phyloP scores from a whole-genome alignment of 176 grass and related monocot genomes.

The Themeda triandra region DNA sequence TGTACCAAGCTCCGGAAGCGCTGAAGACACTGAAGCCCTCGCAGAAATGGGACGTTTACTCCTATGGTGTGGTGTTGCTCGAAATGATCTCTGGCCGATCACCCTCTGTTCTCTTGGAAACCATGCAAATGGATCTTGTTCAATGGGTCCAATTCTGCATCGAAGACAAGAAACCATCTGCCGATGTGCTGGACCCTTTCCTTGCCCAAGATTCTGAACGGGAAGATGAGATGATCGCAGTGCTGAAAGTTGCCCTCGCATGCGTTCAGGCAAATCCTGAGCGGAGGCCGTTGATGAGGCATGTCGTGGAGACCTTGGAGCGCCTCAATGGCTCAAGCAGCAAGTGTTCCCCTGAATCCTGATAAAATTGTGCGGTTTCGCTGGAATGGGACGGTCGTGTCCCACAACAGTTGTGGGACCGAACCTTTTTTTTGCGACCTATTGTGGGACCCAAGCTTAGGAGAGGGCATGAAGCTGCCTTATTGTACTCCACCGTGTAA shows the following conservation, averaged over 20 bases:
- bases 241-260: conserved; percentile 71
- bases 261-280: conserved; percentile 72
- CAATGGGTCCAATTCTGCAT: conserved; percentile 89
- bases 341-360: background rate
- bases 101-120: conserved; percentile 59
- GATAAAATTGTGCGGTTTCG: background rate
- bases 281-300: conserved; percentile 61
- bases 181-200: conserved; percentile 67
- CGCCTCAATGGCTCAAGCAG: conserved; percentile 31
- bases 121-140: conserved; percentile 81
- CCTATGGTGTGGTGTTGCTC: conserved; percentile 79
- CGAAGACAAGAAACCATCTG: conserved; percentile 73
- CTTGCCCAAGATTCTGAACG: conserved; percentile 49
- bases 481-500: background rate
- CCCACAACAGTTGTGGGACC: background rate
- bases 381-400: background rate
- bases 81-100: conserved; percentile 78
- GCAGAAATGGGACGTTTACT: conserved; percentile 98
- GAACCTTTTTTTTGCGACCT: too few species aligned
- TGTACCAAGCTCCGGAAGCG: conserved; percentile 86
- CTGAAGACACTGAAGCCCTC: conserved; percentile 83
- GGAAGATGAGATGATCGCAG: conserved; percentile 76
- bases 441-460: background rate
- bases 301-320: conserved; percentile 61
- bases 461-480: background rate